Conservation (phyloP, 768 basidiomycete species). For the Russula ochroleuca region DNA sequence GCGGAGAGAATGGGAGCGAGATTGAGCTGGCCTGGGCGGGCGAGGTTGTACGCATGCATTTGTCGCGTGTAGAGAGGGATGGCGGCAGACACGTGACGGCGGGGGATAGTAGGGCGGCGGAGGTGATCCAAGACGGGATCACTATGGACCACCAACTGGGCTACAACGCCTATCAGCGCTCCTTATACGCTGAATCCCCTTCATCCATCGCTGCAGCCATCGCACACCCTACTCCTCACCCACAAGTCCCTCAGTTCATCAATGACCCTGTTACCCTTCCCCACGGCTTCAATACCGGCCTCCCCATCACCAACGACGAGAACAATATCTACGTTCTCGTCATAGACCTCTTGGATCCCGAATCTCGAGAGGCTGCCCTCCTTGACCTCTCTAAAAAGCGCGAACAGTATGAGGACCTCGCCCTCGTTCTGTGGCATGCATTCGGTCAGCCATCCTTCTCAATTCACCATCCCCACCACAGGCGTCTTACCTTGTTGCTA, state of each 20-base stretch:
- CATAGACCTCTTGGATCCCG: constrained; percentile 78
- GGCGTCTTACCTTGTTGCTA: constrained; percentile 32
- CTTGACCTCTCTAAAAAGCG: constrained; percentile 98
- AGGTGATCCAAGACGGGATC: not conserved
- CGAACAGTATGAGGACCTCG: constrained; percentile 98
- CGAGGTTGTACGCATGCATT: not conserved
- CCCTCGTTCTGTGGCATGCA: constrained; percentile 96
- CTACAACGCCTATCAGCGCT: constrained; percentile 58
- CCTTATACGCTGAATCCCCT: constrained; percentile 62
- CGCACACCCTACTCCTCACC: constrained; percentile 54
- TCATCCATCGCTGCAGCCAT: constrained; percentile 37
- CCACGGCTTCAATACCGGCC: constrained; percentile 32
- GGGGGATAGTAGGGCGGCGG: not conserved
- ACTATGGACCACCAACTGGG: constrained; percentile 53
- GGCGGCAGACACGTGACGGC: constrained; percentile 13
- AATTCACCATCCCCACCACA: constrained; percentile 1
- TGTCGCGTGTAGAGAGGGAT: not conserved
- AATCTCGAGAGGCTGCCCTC: constrained; percentile 82
- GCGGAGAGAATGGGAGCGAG: constrained; percentile 49
- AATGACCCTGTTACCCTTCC: constrained; percentile 19
- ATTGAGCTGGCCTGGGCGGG: constrained; percentile 43
- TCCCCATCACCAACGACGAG: constrained; percentile 46
- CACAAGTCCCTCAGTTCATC: constrained; percentile 42
- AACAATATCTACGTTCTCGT: constrained; percentile 88
- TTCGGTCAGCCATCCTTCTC: constrained; percentile 60